phyloP scores from a whole-genome alignment of 2,329 filamentous ascomycete genomes.

The Tolypocladium endophyticum region DNA sequence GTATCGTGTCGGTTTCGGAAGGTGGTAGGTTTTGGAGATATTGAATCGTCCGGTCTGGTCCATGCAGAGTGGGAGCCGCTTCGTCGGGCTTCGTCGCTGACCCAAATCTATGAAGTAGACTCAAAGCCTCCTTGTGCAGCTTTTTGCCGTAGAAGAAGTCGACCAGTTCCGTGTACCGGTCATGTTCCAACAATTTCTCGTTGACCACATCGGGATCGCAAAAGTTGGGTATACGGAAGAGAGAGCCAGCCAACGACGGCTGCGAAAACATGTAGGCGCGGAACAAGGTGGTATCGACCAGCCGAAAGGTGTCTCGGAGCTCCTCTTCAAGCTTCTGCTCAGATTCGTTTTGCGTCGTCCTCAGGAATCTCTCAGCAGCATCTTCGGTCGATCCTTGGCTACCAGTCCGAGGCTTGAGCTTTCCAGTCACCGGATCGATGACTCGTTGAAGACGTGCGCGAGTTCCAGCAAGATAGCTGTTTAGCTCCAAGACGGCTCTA shows the following conservation, averaged over 20 bases:
- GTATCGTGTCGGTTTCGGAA: conserved; percentile 78
- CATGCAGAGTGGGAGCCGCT: conserved; percentile 51
- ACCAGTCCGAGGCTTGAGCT: conserved; percentile 41
- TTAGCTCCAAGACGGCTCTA: conserved; percentile 70
- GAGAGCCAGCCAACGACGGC: conserved; percentile 71
- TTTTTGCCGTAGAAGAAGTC: conserved; percentile 96
- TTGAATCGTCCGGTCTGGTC: conserved; percentile 71
- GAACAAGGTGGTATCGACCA: conserved; percentile 92
- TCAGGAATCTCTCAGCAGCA: conserved; percentile 45
- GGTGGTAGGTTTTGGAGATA: conserved; percentile 87
- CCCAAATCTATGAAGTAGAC: conserved; percentile 74
- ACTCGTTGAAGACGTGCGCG: conserved; percentile 54
- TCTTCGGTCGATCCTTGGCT: conserved; percentile 35
- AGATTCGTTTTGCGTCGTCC: conserved; percentile 32
- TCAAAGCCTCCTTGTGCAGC: conserved; percentile 77
- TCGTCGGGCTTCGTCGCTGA: conserved; percentile 41
- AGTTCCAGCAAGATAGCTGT: conserved; percentile 80
- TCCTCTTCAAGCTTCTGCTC: conserved; percentile 58
- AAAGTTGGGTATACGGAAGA: conserved; percentile 95
- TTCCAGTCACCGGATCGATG: conserved; percentile 52
- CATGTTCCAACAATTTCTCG: conserved; percentile 78
- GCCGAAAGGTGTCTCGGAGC: conserved; percentile 63
- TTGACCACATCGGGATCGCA: conserved; percentile 94
- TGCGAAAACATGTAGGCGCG: conserved; percentile 89
- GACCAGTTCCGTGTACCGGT: conserved; percentile 87